phyloP scores from a whole-genome alignment of 495 filamentous ascomycete genomes.

The Articulospora tetracladia region DNA sequence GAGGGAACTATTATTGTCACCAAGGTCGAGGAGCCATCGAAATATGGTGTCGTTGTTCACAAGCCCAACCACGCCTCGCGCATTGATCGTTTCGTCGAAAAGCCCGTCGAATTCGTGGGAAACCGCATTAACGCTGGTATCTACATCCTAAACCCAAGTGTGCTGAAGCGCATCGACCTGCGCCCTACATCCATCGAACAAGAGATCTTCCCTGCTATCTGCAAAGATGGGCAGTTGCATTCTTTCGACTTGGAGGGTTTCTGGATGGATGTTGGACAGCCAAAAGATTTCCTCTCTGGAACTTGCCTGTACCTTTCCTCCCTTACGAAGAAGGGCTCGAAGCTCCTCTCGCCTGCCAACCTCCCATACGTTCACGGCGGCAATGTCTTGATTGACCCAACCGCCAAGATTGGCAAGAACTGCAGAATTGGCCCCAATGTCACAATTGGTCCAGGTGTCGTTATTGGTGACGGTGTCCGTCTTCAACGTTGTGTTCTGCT shows the following conservation, averaged over 20 bases:
- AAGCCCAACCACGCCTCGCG: constrained; percentile 87
- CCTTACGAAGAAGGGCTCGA: constrained; percentile 86
- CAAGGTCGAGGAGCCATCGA: constrained; percentile 98
- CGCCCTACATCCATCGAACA: constrained; percentile 99
- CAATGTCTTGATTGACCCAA: constrained; percentile 94
- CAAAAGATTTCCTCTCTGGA: constrained; percentile 96
- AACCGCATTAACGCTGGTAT: constrained; percentile 99
- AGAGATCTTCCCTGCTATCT: constrained; percentile 97
- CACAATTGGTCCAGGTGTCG: constrained; percentile 91
- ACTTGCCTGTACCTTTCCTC: constrained; percentile 96
- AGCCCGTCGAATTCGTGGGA: constrained; percentile 98
- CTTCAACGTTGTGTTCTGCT: constrained; percentile 93
- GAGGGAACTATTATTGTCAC: constrained; percentile 99
- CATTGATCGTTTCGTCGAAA: constrained; percentile 99
- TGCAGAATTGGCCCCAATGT: constrained; percentile 98
- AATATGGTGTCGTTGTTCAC: constrained; percentile 99
- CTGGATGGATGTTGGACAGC: constrained; percentile 99
- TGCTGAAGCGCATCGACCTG: constrained; percentile 88
- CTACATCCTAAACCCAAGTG: constrained; percentile 95
- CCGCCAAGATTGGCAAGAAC: constrained; percentile 96
- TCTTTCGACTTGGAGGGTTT: constrained; percentile 98
- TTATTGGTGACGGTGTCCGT: constrained; percentile 91
- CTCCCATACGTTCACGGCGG: constrained; percentile 88
- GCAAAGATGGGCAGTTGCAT: constrained; percentile 86
- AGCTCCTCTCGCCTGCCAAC: constrained; percentile 70